Conservation (phyloP, 2,329 filamentous ascomycete genomes). For the Chaetomium strumarium region DNA sequence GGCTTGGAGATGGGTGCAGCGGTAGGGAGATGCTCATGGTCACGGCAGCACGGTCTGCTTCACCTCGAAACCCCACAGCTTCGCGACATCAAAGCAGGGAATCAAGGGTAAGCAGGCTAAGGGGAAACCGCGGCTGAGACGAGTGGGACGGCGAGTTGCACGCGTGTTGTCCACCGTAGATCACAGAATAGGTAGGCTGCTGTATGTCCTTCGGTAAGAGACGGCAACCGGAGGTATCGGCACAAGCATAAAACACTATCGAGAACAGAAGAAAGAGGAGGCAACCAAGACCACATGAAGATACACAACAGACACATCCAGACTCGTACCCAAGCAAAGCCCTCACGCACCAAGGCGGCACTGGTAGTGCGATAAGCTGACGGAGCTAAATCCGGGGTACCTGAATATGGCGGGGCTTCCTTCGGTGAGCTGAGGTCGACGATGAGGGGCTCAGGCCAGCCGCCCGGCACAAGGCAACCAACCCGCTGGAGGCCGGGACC, state of each 20-base stretch:
- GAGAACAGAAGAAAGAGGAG: not conserved
- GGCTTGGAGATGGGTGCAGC: constrained; percentile 41
- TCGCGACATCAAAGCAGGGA: constrained; percentile 6
- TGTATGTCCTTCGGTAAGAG: not conserved
- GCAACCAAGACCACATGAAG: not conserved
- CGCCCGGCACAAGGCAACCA: not conserved
- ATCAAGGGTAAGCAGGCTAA: not conserved
- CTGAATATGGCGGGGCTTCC: constrained; percentile 3
- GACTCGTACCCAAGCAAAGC: not conserved
- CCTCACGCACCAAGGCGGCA: not conserved
- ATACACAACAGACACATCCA: not conserved
- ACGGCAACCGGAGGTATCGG: not conserved
- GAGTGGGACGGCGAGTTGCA: not conserved
- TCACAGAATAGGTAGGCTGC: not conserved
- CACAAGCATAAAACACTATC: not conserved
- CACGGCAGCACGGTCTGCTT: constrained; percentile 11
- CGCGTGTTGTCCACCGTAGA: not conserved
- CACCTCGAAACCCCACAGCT: not conserved
- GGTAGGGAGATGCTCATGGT: constrained; percentile 49
- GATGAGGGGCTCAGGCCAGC: not conserved
- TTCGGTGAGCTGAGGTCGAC: not conserved
- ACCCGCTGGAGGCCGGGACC: not conserved
- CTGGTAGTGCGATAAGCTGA: not conserved
- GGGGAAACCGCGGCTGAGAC: not conserved
- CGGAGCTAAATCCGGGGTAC: not conserved